Evolutionary conservation across 1,284 basidiomycete genomes (phyloP).

Genomic region (Ustilago shanxiensis): DNA sequence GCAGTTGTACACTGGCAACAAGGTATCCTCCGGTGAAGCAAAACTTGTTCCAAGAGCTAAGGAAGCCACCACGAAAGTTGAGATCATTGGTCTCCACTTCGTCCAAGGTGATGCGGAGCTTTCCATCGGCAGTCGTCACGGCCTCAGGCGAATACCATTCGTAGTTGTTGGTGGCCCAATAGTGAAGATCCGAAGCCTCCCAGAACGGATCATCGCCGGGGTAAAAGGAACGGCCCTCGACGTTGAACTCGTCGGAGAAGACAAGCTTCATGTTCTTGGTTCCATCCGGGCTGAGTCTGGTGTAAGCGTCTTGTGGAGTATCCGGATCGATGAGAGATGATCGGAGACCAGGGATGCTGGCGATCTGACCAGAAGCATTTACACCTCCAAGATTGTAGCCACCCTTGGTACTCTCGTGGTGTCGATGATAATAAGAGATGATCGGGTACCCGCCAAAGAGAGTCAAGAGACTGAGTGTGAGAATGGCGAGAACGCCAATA

Average conservation of each 20-base stretch:
- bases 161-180: conserved; percentile 74
- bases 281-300: conserved; percentile 73
- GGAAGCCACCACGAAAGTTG: conserved; percentile 75
- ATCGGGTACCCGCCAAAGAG: conserved; percentile 86
- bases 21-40: conserved; percentile 94
- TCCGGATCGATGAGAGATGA: conserved; percentile 69
- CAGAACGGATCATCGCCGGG: conserved; percentile 77
- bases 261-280: conserved; percentile 63
- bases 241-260: conserved; percentile 70
- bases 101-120: conserved; percentile 79
- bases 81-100: conserved; percentile 75
- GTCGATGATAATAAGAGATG: conserved; percentile 69
- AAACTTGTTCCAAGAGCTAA: conserved; percentile 84
- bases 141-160: conserved; percentile 80
- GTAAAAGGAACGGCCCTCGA: conserved; percentile 73
- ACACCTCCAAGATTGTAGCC: conserved; percentile 62
- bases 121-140: conserved; percentile 82
- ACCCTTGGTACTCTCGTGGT: conserved; percentile 38
- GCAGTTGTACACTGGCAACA: conserved; percentile 80
- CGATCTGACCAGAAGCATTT: conserved; percentile 62
- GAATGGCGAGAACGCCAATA: conserved; percentile 73
- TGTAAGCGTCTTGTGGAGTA: conserved; percentile 65
- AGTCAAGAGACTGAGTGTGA: conserved; percentile 72
- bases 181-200: conserved; percentile 80
- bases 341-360: conserved; percentile 47